phyloP scores from a whole-genome alignment of 768 basidiomycete species.

The Calocybe gangraenosa region DNA sequence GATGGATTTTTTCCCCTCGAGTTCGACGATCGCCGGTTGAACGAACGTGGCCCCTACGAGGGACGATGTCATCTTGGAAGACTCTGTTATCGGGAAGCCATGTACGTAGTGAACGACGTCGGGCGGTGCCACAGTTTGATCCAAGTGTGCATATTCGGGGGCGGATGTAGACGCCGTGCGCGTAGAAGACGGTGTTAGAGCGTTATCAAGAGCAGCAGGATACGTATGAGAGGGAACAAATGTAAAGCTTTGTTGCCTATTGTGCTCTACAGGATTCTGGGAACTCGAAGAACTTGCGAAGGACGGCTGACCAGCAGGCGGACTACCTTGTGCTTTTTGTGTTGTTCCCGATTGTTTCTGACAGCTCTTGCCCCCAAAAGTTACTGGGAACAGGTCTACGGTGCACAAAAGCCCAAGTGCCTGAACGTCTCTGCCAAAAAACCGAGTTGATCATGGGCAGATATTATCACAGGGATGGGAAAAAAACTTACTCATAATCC shows the following conservation, averaged over 20 bases:
- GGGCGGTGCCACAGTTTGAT: slow-evolving; percentile 14
- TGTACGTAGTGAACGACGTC: slow-evolving; percentile 41
- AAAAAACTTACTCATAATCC: slow-evolving; percentile 42
- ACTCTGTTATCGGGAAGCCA: slow-evolving; percentile 40
- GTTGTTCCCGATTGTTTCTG: slow-evolving; percentile 2
- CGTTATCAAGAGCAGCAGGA: not conserved
- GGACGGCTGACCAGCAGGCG: slow-evolving; percentile 13
- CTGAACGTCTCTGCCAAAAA: slow-evolving; percentile 47
- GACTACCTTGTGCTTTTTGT: slow-evolving; percentile 7
- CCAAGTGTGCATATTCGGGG: not conserved
- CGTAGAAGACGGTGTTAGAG: slow-evolving; percentile 8
- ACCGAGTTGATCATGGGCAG: not conserved
- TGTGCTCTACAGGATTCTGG: slow-evolving; percentile 1
- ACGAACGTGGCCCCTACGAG: slow-evolving; percentile 62
- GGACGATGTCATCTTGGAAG: slow-evolving; percentile 45
- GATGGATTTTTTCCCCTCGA: slow-evolving; percentile 50
- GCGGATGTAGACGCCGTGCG: not conserved
- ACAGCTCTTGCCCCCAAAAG: slow-evolving; percentile 11
- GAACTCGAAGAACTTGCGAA: slow-evolving; percentile 11
- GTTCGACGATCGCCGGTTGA: slow-evolving; percentile 50
- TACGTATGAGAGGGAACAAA: slow-evolving; percentile 10
- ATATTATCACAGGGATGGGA: not conserved
- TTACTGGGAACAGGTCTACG: slow-evolving; percentile 71
- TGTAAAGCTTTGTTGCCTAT: slow-evolving; percentile 4
- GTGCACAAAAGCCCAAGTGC: slow-evolving; percentile 70